Evolutionary conservation across 2,329 filamentous ascomycete species (phyloP).

Genomic region (Fusarium stilboides): DNA sequence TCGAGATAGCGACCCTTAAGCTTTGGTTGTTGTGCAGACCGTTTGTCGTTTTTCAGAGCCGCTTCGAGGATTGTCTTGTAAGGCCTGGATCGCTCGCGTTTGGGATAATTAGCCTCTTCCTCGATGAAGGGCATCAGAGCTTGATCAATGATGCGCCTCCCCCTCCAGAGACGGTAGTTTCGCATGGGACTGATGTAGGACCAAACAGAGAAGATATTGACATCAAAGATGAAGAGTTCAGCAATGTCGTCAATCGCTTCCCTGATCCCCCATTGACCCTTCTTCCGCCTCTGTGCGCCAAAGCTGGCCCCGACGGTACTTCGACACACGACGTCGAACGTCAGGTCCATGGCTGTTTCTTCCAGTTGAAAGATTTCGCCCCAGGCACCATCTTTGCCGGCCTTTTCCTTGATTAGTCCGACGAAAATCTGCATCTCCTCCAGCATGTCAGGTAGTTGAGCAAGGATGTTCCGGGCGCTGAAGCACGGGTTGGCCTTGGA

Average conservation of each 20-base stretch:
- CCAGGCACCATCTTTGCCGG: background rate
- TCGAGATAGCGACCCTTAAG: background rate
- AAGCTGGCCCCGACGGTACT: constrained; percentile 6
- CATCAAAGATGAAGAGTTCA: constrained; percentile 9
- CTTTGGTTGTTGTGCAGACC: background rate
- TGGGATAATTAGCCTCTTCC: background rate
- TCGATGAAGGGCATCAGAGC: background rate
- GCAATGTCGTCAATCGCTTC: constrained; percentile 8
- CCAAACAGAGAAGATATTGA: constrained; percentile 10
- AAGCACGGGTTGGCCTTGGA: constrained; percentile 8
- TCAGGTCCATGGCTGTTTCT: constrained; percentile 3
- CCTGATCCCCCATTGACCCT: constrained; percentile 7
- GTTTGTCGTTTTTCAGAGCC: background rate
- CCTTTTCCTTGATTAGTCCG: background rate
- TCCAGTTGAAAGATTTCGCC: background rate
- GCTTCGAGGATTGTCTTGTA: background rate
- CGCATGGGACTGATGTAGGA: constrained; percentile 5
- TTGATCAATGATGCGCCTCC: background rate
- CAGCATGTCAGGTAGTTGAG: constrained; percentile 5
- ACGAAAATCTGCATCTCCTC: constrained; percentile 4
- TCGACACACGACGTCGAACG: constrained; percentile 8
- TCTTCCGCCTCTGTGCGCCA: constrained; percentile 3
- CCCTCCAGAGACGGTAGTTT: constrained; percentile 1
- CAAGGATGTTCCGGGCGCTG: constrained; percentile 9
- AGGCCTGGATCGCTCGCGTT: background rate